Percentiles rank a stretch among this genome's conserved stretches.
Evolutionary conservation across 768 basidiomycete species (phyloP).

Genomic region (Mycena rebaudengoi): DNA sequence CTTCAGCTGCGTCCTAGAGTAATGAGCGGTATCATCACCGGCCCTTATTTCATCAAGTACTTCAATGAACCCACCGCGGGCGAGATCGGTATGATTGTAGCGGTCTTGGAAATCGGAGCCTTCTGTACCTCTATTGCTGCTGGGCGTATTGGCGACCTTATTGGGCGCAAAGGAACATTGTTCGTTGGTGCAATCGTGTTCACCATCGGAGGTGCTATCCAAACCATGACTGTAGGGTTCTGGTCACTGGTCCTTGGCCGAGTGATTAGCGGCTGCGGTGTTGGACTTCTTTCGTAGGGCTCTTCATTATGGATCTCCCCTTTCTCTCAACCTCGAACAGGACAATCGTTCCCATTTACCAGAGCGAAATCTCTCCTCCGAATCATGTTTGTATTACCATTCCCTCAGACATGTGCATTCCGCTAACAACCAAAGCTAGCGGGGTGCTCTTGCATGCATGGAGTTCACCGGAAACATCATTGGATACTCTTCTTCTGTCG

Average conservation of each 20-base stretch:
- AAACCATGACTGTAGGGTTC: slow-evolving; percentile 84
- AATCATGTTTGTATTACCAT: slow-evolving; percentile 68
- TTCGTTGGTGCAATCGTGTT: slow-evolving; percentile 86
- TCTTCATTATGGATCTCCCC: neutral
- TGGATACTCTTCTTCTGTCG: slow-evolving; percentile 90
- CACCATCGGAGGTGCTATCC: slow-evolving; percentile 85
- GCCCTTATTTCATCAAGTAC: slow-evolving; percentile 81
- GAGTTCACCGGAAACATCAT: slow-evolving; percentile 94
- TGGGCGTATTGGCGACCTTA: slow-evolving; percentile 85
- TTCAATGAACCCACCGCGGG: slow-evolving; percentile 81
- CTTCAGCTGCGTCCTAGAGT: slow-evolving; percentile 55
- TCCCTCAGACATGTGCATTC: neutral
- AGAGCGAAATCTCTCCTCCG: slow-evolving; percentile 95
- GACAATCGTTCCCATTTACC: slow-evolving; percentile 95
- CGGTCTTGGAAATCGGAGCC: slow-evolving; percentile 93
- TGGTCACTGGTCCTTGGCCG: slow-evolving; percentile 85
- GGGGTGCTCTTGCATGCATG: slow-evolving; percentile 93
- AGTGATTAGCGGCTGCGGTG: slow-evolving; percentile 87
- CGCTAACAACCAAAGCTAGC: slow-evolving; percentile 48
- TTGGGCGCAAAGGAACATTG: slow-evolving; percentile 87
- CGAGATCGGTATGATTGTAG: slow-evolving; percentile 93
- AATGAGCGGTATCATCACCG: slow-evolving; percentile 93
- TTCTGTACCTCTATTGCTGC: slow-evolving; percentile 91
- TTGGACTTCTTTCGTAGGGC: slow-evolving; percentile 86
- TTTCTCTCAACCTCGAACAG: slow-evolving; percentile 46